Evolutionary conservation across 306 rosid genomes (phyloP), one percentile per base, ranked within the genome.

Genomic region (Cicer arietinum): DNA sequence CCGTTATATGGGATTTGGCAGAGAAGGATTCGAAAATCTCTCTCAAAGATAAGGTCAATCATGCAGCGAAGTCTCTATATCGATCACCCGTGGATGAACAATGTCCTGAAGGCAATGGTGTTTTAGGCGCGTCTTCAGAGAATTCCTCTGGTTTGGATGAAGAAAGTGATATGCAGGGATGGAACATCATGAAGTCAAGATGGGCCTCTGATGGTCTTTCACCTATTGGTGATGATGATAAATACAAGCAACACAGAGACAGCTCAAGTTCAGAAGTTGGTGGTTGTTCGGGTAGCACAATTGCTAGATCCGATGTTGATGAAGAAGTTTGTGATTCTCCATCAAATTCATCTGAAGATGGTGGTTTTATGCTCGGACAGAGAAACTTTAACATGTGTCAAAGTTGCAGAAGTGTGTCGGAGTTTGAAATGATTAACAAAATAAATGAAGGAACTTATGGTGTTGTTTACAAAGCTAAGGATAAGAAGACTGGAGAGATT

Each of bases 381-480:
- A 75, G 88, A 78, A 78, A 66, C 67, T 76, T 82, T 48, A 89
- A 89, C 85, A 92, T 88, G 96, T 89, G 88, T 57, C 91, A 85
- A 78, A 71, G 90, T 77, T 90, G 97, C 79, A 80, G 97, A 83
- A 89, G 86, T 61, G 93, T 92, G 65, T 84, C 77, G 0, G 98
- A 90, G 78, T 95, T 83, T 85, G 96, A 90, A 72, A 92, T 83
- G 84, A 83, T 93, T 67, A 91, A 88, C 83, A 91, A 93, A 83
- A 91, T 93, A 65, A 88, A 85, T 67, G 99, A 95, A 86, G 99
- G 99, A 58, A 95, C 99, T 44, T 95, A 95, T 57, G 98, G 99
- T 37, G 86, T 95, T 86, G 99, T 95, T 53, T 95, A 85, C 70
- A 92, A 88, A 87, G 99, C 97, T 61, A 90, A 48, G 81, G 98